These are phyloP conservation scores for Davidsoniella eucalypti DNA, from an alignment of 2,329 filamentous ascomycete genomes.

Conservation along the genomic window DNA sequence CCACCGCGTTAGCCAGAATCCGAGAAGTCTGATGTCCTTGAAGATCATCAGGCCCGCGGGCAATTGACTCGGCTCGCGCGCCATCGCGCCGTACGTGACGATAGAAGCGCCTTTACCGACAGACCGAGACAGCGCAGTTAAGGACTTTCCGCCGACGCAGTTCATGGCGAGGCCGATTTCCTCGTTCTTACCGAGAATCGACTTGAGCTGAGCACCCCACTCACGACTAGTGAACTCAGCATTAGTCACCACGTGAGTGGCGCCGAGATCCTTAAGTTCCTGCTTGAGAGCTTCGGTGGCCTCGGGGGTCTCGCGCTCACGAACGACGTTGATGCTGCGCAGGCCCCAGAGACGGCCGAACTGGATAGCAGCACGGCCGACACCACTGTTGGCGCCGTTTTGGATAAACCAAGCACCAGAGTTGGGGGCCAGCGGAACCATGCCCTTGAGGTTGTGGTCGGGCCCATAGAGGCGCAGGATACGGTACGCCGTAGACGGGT, in stretches of 20 bases:
- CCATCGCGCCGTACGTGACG: constrained; percentile 94
- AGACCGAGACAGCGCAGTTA: constrained; percentile 59
- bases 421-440: constrained; percentile 28
- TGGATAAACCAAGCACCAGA: constrained; percentile 83
- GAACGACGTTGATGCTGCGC: constrained; percentile 77
- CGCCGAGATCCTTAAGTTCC: constrained; percentile 38
- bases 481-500: constrained; percentile 85
- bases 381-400: constrained; percentile 89
- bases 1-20: constrained; percentile 93
- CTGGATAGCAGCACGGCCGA: constrained; percentile 83
- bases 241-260: constrained; percentile 40
- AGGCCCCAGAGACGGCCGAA: constrained; percentile 73
- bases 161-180: constrained; percentile 68
- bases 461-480: constrained; percentile 66
- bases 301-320: constrained; percentile 47
- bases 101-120: constrained; percentile 54
- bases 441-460: constrained; percentile 28
- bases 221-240: constrained; percentile 37
- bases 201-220: constrained; percentile 39
- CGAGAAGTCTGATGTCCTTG: constrained; percentile 73
- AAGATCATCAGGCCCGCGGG: constrained; percentile 84
- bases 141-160: constrained; percentile 81
- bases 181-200: constrained; percentile 56
- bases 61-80: constrained; percentile 65
- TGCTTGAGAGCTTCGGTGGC: constrained; percentile 43